Base-by-base conservation (phyloP, 1,284 basidiomycete species). In the Pterulicium gracile region DNA sequence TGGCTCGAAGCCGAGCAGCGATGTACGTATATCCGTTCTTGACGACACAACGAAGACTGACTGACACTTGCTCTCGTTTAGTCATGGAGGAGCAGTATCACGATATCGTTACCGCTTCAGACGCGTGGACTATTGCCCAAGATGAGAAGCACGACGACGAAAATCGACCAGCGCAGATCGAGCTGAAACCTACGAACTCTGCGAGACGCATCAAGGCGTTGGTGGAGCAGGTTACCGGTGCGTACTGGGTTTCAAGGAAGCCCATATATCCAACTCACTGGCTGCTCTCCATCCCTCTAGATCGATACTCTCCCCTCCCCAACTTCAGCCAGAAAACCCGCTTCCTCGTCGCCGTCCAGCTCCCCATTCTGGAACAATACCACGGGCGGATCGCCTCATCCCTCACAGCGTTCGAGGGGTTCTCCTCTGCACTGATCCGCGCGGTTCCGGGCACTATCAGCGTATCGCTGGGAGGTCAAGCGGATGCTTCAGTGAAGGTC, bases 331-430 rank as follows among this genome's bases (percentile, higher is more conserved):
- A 96, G 51, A 81, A 84, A 14, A 79, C 83, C 0, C 81, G 82
- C 10, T 98, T 98, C 66, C 72, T 98, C 45, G 73, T 85, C 34
- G 69, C 74, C 4, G 79, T 96, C 7, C 95, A 98, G 63, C 67
- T 96, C 1, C 92, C 93, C 0, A 63, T 97, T 2, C 66, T 98
- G 4, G 76, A 85, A 46, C 66, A 75, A 1, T 98, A 96, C 59
- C 75, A 81, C 48, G 64, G 71, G 5, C 81, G 93, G 13, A 81
- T 98, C 57, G 73, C 79, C 0, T 78, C 85, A 3, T 90, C 90
- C 2, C 67, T 98, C 7, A 92, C 97, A 55, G 93, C 93, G 0
- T 97, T 97, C 55, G 95, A 98, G 62, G 85, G 82, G 0, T 68
- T 96, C 2, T 89, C 90, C 1, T 89, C 86, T 15, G 79, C 84